These are phyloP conservation scores for Blastomyces emzantsi DNA, from an alignment of 2,329 filamentous ascomycete genomes.

Conservation along the genomic window DNA sequence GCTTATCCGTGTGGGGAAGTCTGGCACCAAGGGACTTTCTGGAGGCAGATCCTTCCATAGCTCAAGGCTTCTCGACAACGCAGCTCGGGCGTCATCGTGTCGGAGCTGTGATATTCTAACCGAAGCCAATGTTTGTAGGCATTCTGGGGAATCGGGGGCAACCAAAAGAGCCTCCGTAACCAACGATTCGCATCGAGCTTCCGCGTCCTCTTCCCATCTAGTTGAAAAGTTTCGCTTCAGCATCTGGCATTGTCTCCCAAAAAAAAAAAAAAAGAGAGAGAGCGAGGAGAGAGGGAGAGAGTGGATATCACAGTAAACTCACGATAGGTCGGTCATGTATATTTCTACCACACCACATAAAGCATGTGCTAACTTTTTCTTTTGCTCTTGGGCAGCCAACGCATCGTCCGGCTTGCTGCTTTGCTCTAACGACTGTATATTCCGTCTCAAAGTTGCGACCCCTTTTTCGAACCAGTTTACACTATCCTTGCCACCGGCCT, in stretches of 20 bases:
- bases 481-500: slow-evolving; percentile 51
- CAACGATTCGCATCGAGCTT: slow-evolving; percentile 75
- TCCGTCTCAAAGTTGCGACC: slow-evolving; percentile 59
- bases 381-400: slow-evolving; percentile 56
- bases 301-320: slow-evolving; percentile 28
- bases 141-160: slow-evolving; percentile 71
- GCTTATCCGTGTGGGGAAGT: slow-evolving; percentile 77
- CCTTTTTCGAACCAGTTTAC: slow-evolving; percentile 56
- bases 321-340: slow-evolving; percentile 97
- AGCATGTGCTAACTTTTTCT: slow-evolving; percentile 75
- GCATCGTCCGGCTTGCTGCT: slow-evolving; percentile 31
- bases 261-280: too few species aligned
- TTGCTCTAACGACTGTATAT: slow-evolving; percentile 57
- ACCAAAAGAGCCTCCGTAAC: slow-evolving; percentile 85
- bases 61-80: slow-evolving; percentile 68
- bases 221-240: slow-evolving; percentile 3
- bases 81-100: slow-evolving; percentile 67
- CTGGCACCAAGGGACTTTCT: slow-evolving; percentile 62
- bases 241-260: neutral
- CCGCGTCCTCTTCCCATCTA: slow-evolving; percentile 76
- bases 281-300: too few species aligned
- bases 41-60: slow-evolving; percentile 74
- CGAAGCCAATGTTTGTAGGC: slow-evolving; percentile 91
- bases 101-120: slow-evolving; percentile 83
- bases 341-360: slow-evolving; percentile 91